phyloP scores from a whole-genome alignment of 2,329 filamentous ascomycete species.

The Diaporthe helianthi region DNA sequence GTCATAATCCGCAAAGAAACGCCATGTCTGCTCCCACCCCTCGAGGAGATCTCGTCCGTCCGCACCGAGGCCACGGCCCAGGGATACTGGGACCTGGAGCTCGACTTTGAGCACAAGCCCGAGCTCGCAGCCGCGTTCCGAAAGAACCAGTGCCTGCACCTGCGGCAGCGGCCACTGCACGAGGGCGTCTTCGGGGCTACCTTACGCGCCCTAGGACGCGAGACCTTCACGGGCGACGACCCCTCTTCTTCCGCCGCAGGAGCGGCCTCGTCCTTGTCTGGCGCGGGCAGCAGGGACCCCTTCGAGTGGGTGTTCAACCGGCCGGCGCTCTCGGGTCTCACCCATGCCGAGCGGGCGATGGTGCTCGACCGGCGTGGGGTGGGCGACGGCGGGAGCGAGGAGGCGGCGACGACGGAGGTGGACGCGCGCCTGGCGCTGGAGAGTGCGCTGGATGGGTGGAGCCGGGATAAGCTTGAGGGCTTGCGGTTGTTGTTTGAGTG shows the following conservation, averaged over 20 bases:
- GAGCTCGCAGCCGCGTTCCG: slow-evolving; percentile 69
- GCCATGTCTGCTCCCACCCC: slow-evolving; percentile 68
- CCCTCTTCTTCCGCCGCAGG: slow-evolving; percentile 52
- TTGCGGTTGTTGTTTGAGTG: slow-evolving; percentile 63
- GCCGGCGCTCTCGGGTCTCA: slow-evolving; percentile 60
- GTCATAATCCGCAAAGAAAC: slow-evolving; percentile 53
- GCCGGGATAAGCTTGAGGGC: slow-evolving; percentile 53
- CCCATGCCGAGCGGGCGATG: slow-evolving; percentile 70
- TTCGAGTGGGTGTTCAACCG: slow-evolving; percentile 80
- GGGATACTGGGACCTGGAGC: slow-evolving; percentile 80
- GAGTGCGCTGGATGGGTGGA: slow-evolving; percentile 51
- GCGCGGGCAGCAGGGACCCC: slow-evolving; percentile 47
- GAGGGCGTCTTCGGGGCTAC: slow-evolving; percentile 77
- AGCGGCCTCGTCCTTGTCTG: background rate
- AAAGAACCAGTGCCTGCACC: slow-evolving; percentile 74
- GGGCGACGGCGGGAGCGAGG: slow-evolving; percentile 54
- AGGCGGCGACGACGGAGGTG: slow-evolving; percentile 55
- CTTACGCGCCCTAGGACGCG: slow-evolving; percentile 71
- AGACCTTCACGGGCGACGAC: slow-evolving; percentile 34
- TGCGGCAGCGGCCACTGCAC: slow-evolving; percentile 73
- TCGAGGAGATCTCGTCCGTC: slow-evolving; percentile 67
- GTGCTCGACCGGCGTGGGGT: slow-evolving; percentile 61
- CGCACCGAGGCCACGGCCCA: slow-evolving; percentile 66
- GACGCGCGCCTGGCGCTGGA: slow-evolving; percentile 76
- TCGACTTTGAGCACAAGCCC: slow-evolving; percentile 74